These are phyloP conservation scores for Pseudozyma flocculosa DNA, from an alignment of 1,284 basidiomycete genomes.

Conservation along the genomic window DNA sequence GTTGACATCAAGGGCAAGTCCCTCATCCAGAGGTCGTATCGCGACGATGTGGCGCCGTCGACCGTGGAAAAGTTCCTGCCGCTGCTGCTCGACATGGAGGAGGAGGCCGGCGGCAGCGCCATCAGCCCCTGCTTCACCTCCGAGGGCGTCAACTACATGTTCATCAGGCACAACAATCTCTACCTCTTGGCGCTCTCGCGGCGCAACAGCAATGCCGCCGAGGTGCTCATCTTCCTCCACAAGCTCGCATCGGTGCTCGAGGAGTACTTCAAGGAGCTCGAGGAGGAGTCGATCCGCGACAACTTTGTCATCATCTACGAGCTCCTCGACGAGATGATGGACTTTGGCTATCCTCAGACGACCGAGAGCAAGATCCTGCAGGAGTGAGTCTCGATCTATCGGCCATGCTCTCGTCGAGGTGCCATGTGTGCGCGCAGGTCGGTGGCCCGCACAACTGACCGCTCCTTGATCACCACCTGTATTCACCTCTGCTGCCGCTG, in stretches of 20 bases:
- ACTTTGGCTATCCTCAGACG: constrained; percentile 98
- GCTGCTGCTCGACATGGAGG: constrained; percentile 91
- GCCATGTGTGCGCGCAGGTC: too few relatives aligned
- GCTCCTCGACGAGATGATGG: constrained; percentile 99
- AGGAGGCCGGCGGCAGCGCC: constrained; percentile 78
- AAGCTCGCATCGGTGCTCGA: constrained; percentile 75
- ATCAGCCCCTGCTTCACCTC: constrained; percentile 84
- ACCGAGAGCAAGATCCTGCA: constrained; percentile 99
- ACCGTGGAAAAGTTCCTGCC: constrained; percentile 93
- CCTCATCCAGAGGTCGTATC: constrained; percentile 94
- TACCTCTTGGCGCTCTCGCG: constrained; percentile 94
- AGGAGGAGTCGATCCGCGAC: constrained; percentile 97
- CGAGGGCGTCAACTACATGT: constrained; percentile 83
- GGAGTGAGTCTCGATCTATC: constrained; percentile 84
- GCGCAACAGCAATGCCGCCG: constrained; percentile 92
- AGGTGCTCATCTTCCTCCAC: constrained; percentile 95
- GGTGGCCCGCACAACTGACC: too few relatives aligned
- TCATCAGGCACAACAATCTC: constrained; percentile 95
- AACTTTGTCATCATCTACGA: constrained; percentile 96
- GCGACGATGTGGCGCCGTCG: constrained; percentile 87
- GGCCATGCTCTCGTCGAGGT: too few relatives aligned
- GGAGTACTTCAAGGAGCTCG: constrained; percentile 99
- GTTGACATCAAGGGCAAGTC: constrained; percentile 98
- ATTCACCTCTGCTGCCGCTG: too few relatives aligned
- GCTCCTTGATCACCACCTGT: too few relatives aligned